These are phyloP conservation scores for Globisporangium paroecandrum DNA, from an alignment of 352 stramenopile species.

Conservation along the genomic window DNA sequence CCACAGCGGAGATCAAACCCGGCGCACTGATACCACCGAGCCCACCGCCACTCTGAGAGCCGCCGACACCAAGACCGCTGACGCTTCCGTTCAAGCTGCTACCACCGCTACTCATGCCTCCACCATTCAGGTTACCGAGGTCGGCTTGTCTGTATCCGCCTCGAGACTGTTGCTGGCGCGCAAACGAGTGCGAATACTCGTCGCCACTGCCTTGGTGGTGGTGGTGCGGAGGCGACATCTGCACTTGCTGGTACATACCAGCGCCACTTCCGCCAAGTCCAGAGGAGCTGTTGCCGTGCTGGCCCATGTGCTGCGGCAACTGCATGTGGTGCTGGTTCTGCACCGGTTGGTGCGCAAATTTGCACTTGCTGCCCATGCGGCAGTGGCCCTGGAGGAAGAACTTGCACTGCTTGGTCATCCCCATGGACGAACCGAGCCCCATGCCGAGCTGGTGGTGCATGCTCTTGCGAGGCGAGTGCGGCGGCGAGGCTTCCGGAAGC, in stretches of 20 bases:
- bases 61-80: conserved; percentile 3
- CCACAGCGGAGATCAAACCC: neutral
- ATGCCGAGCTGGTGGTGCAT: conserved; percentile 14
- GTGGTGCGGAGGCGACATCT: conserved; percentile 17
- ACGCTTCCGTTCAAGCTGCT: conserved; percentile 8
- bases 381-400: conserved; percentile 84
- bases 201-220: conserved; percentile 10
- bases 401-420: conserved; percentile 73
- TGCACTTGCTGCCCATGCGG: conserved; percentile 84
- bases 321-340: conserved; percentile 31
- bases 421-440: conserved; percentile 29
- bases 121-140: conserved; percentile 7
- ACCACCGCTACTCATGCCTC: neutral
- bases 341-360: conserved; percentile 68
- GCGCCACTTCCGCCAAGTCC: neutral
- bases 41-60: conserved; percentile 9
- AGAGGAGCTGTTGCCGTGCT: conserved; percentile 6
- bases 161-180: conserved; percentile 9
- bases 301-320: conserved; percentile 7
- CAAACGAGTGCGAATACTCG: conserved; percentile 14
- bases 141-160: conserved; percentile 8
- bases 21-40: conserved; percentile 9
- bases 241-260: conserved; percentile 7
- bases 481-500: conserved; percentile 51
- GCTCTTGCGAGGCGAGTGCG: conserved; percentile 53